phyloP scores from a whole-genome alignment of 2,329 filamentous ascomycete species.

The Penicillium sp. region DNA sequence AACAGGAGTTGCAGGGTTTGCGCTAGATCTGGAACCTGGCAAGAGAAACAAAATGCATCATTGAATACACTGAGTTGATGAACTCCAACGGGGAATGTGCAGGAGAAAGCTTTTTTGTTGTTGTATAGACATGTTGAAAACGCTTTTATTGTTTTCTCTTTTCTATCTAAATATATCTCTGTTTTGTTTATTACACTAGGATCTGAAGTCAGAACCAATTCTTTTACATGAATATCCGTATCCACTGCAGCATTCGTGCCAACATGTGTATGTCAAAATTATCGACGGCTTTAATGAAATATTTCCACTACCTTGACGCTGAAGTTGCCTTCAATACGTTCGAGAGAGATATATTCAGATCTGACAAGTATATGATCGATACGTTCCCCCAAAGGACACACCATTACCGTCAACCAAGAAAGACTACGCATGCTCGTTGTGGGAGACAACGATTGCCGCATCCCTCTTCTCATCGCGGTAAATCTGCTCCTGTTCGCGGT shows the following conservation, averaged over 20 bases:
- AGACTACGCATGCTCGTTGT: constrained; percentile 3
- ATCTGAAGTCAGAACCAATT: neutral
- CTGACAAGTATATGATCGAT: neutral
- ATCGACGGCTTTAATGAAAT: neutral
- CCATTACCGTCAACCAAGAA: neutral
- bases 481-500: constrained; percentile 11
- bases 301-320: neutral
- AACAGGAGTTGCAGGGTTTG: neutral
- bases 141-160: no score
- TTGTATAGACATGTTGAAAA: neutral
- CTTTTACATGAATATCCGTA: neutral
- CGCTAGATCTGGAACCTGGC: neutral
- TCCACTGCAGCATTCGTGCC: neutral
- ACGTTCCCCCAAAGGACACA: neutral
- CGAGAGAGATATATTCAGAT: neutral
- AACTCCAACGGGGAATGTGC: neutral
- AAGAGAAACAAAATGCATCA: neutral
- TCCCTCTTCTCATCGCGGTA: constrained; percentile 9
- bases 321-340: neutral
- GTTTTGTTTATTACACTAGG: neutral
- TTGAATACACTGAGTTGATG: neutral
- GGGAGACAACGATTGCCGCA: neutral
- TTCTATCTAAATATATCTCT: neutral
- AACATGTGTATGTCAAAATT: neutral
- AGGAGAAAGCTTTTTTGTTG: no score